phyloP scores from a whole-genome alignment of 768 basidiomycete species.

The Punctularia strigosozonata region DNA sequence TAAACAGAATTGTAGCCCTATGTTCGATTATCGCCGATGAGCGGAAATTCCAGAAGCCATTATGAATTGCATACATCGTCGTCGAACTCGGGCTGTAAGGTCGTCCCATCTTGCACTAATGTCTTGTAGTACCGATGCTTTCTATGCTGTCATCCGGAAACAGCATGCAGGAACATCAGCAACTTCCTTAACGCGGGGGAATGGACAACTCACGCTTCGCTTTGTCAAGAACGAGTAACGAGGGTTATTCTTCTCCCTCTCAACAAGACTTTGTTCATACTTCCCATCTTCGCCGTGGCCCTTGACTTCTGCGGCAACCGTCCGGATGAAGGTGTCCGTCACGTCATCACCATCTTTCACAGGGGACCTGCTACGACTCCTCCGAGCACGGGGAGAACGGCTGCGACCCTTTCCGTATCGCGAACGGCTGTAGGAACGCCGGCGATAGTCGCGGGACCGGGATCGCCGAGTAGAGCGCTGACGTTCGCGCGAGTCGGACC shows the following conservation, averaged over 20 bases:
- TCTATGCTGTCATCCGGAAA: no score
- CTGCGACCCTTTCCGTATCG: slow-evolving; percentile 29
- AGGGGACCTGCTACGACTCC: slow-evolving; percentile 20
- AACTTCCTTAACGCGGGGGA: slow-evolving; percentile 14
- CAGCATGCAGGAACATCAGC: neutral
- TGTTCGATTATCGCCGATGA: slow-evolving; percentile 2
- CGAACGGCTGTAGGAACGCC: slow-evolving; percentile 27
- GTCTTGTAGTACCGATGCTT: slow-evolving; percentile 62
- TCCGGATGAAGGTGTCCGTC: slow-evolving; percentile 76
- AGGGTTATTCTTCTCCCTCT: slow-evolving; percentile 68
- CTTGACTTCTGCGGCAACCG: slow-evolving; percentile 76
- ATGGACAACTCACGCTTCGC: slow-evolving; percentile 3
- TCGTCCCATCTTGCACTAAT: slow-evolving; percentile 44
- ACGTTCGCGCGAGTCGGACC: slow-evolving; percentile 22
- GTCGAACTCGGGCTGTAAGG: slow-evolving; percentile 60
- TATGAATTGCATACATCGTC: slow-evolving; percentile 62
- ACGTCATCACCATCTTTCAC: slow-evolving; percentile 50
- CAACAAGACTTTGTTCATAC: slow-evolving; percentile 65
- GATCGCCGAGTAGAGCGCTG: slow-evolving; percentile 41
- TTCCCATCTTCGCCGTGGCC: slow-evolving; percentile 67
- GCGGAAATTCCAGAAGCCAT: neutral
- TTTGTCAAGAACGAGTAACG: slow-evolving; percentile 68
- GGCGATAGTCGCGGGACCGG: slow-evolving; percentile 22
- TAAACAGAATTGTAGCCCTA: slow-evolving; percentile 83
- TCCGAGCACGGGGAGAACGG: slow-evolving; percentile 28